Evolutionary conservation across 139 green algal genomes (phyloP), one percentile per base, ranked within the genome.

Genomic region (Coccomyxa sp.): DNA sequence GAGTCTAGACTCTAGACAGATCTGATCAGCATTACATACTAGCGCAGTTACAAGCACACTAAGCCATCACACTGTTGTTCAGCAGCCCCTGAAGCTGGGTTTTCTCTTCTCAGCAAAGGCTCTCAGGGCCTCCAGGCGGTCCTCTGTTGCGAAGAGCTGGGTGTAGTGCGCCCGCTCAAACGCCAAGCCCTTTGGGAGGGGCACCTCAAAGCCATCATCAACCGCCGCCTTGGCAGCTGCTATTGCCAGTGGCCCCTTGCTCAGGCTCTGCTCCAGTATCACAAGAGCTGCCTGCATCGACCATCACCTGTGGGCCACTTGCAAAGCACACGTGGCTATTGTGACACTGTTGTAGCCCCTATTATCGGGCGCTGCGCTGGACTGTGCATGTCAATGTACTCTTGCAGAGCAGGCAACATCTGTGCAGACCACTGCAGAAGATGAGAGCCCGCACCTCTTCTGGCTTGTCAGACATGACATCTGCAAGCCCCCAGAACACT

Each of bases 51-150:
- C n/a, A n/a, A n/a, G n/a, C n/a, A n/a, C n/a, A n/a, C n/a, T n/a
- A n/a, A n/a, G n/a, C n/a, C n/a, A n/a, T n/a, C n/a, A n/a, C n/a
- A n/a, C n/a, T n/a, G n/a, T n/a, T n/a, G n/a, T 58, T 74, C 33
- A 74, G 10, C 34, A 24, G 14, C 69, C 69, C 16, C 41, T 14
- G 35, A 74, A 74, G 33, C 29, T 34, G 9, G 69, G 69, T 24
- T 31, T 8, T 9, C 69, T 31, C 69, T 74, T 74, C 34, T 74
- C 69, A 31, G 69, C 69, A 74, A 74, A 74, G 16, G 69, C 69
- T 5, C 34, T 9, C 69, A 74, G 27, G 18, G 69, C 69, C 27
- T 74, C 69, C 69, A 74, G 10, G 10, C 69, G 33, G 69, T 74
- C 69, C 18, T 74, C 3, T n/a, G 69, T 74, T 12, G 1, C 4